phyloP scores from a whole-genome alignment of 1,284 basidiomycete species.

The Moesziomyces globuligerus region DNA sequence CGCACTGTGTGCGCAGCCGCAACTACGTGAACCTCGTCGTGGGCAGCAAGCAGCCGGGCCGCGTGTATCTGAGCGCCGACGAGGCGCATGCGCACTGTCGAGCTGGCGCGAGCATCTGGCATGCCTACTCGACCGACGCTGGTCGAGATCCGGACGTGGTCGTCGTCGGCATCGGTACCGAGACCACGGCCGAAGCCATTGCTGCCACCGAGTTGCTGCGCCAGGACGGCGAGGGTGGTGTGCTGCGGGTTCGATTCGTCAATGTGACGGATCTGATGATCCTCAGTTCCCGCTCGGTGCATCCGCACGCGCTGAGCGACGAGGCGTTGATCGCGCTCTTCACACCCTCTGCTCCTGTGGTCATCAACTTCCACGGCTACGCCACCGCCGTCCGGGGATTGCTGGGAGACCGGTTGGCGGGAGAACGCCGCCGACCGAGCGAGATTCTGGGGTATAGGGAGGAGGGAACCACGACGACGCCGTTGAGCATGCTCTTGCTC shows the following conservation, averaged over 20 bases:
- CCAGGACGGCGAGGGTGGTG: constrained; percentile 49
- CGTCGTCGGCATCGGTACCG: constrained; percentile 70
- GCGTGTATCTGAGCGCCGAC: constrained; percentile 66
- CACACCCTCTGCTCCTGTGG: constrained; percentile 70
- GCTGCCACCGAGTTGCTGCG: constrained; percentile 60
- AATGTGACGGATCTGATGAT: constrained; percentile 77
- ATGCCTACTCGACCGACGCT: constrained; percentile 69
- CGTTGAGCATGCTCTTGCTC: constrained; percentile 70
- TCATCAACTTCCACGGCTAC: constrained; percentile 79
- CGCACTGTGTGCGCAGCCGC: constrained; percentile 82
- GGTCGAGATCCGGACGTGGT: constrained; percentile 71
- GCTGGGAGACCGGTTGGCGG: constrained; percentile 38
- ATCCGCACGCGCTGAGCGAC: constrained; percentile 80
- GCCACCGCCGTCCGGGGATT: constrained; percentile 38
- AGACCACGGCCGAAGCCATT: constrained; percentile 70
- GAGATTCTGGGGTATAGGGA: constrained; percentile 68
- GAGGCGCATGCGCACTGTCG: constrained; percentile 68
- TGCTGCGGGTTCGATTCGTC: constrained; percentile 61
- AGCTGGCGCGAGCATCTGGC: constrained; percentile 69
- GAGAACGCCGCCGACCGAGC: constrained; percentile 15
- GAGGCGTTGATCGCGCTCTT: constrained; percentile 71
- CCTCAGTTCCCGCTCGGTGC: constrained; percentile 74
- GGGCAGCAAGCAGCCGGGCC: constrained; percentile 74
- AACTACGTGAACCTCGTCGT: constrained; percentile 88
- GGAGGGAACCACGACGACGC: constrained; percentile 70